Evolutionary conservation across 768 basidiomycete genomes (phyloP).

Genomic region (Hortiboletus flavorubellus): DNA sequence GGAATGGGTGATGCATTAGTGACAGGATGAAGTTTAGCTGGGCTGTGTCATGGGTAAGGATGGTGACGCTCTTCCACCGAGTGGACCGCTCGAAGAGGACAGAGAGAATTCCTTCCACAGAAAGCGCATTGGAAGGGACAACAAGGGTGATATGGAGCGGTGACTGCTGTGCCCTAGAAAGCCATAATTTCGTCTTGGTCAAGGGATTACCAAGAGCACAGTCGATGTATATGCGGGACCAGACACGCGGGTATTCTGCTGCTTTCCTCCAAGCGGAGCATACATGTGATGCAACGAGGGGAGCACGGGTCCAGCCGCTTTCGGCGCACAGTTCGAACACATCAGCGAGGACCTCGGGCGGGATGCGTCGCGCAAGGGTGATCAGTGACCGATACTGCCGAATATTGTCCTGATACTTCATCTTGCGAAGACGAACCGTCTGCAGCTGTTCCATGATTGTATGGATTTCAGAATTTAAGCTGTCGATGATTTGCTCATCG

Average conservation of each 20-base stretch:
- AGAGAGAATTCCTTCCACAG: constrained; percentile 36
- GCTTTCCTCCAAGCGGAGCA: constrained; percentile 59
- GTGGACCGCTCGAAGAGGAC: constrained; percentile 37
- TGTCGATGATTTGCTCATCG: constrained; percentile 41
- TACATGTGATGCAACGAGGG: constrained; percentile 54
- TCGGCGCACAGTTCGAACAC: constrained; percentile 52
- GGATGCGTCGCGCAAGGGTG: constrained; percentile 55
- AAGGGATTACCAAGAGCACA: constrained; percentile 41
- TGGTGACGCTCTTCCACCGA: constrained; percentile 44
- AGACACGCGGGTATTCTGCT: constrained; percentile 47
- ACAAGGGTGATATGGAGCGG: constrained; percentile 46
- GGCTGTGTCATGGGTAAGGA: constrained; percentile 37
- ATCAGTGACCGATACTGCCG: constrained; percentile 43
- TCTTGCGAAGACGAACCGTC: constrained; percentile 41
- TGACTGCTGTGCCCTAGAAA: constrained; percentile 42
- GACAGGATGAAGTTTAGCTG: constrained; percentile 40
- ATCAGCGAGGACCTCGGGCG: constrained; percentile 49
- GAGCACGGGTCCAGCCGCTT: constrained; percentile 52
- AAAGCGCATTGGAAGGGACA: constrained; percentile 29
- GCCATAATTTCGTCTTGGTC: constrained; percentile 47
- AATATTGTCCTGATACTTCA: constrained; percentile 41
- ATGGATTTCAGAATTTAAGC: constrained; percentile 44
- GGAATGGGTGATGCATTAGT: constrained; percentile 34
- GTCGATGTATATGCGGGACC: constrained; percentile 56
- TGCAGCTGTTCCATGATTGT: constrained; percentile 38